phyloP scores from a whole-genome alignment of 2,329 filamentous ascomycete genomes.

The Hymenoscyphus linearis region DNA sequence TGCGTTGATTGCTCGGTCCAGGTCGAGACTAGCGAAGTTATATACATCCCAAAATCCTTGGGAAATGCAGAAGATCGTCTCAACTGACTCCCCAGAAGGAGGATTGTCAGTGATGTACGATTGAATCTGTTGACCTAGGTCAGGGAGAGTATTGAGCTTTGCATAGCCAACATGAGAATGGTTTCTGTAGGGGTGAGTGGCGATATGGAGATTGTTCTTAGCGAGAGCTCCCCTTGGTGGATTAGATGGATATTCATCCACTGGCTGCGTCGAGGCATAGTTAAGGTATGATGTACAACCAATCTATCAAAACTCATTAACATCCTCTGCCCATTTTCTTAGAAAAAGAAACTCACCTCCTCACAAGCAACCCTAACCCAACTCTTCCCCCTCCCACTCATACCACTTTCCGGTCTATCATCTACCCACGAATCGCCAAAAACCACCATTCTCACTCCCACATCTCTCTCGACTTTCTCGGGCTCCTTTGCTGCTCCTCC shows the following conservation, averaged over 20 bases:
- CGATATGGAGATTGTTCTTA: conserved; percentile 21
- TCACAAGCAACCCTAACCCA: conserved; percentile 29
- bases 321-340: not conserved
- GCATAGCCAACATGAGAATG: not conserved
- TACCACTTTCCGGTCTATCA: conserved; percentile 16
- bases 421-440: conserved; percentile 32
- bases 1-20: conserved; percentile 11
- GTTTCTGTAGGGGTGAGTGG: conserved; percentile 2
- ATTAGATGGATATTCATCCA: conserved; percentile 14
- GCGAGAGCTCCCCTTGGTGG: conserved; percentile 24
- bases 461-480: conserved; percentile 9
- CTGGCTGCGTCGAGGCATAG: conserved; percentile 26
- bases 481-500: conserved; percentile 11
- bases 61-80: conserved; percentile 29
- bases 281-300: conserved; percentile 27
- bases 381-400: conserved; percentile 22
- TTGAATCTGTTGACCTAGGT: conserved; percentile 27
- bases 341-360: conserved; percentile 21
- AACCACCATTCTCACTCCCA: conserved; percentile 25
- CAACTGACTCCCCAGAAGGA: conserved; percentile 8
- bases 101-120: conserved; percentile 23
- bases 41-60: conserved; percentile 33
- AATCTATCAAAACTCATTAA: conserved; percentile 16
- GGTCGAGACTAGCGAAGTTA: conserved; percentile 23
- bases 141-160: conserved; percentile 19